These are phyloP conservation scores for Eucalyptus globulus DNA, from an alignment of 345 rosid genomes.

Conservation along the genomic window DNA sequence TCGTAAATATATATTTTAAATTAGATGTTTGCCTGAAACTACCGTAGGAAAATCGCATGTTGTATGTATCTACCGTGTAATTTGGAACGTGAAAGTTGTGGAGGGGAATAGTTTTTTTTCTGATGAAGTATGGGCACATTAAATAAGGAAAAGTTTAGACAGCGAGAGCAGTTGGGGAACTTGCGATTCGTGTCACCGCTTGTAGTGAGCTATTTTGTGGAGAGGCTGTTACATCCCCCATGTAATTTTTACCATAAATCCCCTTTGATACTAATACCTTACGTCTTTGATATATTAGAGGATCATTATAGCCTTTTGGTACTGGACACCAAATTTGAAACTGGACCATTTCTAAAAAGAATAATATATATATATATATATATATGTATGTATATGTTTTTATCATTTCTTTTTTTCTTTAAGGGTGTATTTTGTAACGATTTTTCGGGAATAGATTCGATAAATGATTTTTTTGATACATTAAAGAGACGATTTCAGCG, in stretches of 20 bases:
- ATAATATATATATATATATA: too few relatives aligned
- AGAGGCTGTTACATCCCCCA: not conserved
- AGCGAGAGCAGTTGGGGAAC: not conserved
- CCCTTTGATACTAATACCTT: not conserved
- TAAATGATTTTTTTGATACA: too few relatives aligned
- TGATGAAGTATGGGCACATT: not conserved
- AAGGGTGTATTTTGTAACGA: rapidly evolving
- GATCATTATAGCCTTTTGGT: not conserved
- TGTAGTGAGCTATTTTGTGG: not conserved
- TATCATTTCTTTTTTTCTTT: not conserved
- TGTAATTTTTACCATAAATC: not conserved
- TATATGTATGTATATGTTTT: not conserved
- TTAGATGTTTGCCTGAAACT: not conserved
- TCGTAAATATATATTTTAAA: rapidly evolving
- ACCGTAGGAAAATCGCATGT: not conserved
- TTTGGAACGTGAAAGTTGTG: not conserved
- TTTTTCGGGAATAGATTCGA: too few relatives aligned
- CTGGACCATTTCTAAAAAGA: not conserved
- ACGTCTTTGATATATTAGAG: not conserved
- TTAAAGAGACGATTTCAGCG: too few relatives aligned
- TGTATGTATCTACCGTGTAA: not conserved
- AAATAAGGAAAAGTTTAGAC: not conserved
- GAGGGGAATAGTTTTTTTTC: not conserved
- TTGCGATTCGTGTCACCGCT: not conserved
- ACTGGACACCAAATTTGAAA: not conserved